Evolutionary conservation across 805 yeast species (phyloP).

Genomic region (Candida chilensis): DNA sequence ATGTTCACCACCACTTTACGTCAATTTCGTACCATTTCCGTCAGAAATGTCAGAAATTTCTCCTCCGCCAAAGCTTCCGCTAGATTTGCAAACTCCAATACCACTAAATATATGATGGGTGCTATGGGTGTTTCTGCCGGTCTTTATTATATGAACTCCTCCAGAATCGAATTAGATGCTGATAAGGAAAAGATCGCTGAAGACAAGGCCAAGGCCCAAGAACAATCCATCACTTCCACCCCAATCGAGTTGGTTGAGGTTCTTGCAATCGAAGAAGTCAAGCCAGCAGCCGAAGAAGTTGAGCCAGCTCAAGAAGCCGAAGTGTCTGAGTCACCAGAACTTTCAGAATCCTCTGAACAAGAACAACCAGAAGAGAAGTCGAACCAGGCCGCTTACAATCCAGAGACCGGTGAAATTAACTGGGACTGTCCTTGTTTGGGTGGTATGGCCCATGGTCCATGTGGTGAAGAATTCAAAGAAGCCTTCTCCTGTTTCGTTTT

Average conservation of each 20-base stretch:
- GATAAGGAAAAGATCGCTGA: conserved; percentile 1
- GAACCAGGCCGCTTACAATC: conserved; percentile 72
- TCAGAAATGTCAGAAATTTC: no score
- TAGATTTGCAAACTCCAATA: no score
- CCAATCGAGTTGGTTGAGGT: no score
- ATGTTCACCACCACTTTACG: conserved; percentile 3
- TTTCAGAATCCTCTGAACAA: no score
- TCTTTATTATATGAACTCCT: background rate
- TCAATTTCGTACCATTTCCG: conserved; percentile 1
- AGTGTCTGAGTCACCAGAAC: conserved; percentile 3
- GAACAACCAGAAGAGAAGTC: conserved; percentile 22
- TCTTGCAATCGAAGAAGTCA: conserved; percentile 1
- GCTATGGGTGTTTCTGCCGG: background rate
- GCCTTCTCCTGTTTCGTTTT: conserved; percentile 94
- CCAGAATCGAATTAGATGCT: conserved; percentile 2
- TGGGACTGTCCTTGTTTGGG: conserved; percentile 99
- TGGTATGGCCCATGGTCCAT: conserved; percentile 98
- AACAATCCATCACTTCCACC: conserved; percentile 3
- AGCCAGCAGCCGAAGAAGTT: conserved; percentile 1
- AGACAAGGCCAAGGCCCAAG: conserved; percentile 1
- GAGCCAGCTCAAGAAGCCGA: conserved; percentile 1
- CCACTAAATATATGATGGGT: conserved; percentile 1
- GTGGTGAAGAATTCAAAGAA: conserved; percentile 91
- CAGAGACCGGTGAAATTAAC: conserved; percentile 97
- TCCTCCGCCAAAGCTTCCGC: no score